phyloP scores from a whole-genome alignment of 371 early-diverging fungal genomes.

The Batkoa obscura region DNA sequence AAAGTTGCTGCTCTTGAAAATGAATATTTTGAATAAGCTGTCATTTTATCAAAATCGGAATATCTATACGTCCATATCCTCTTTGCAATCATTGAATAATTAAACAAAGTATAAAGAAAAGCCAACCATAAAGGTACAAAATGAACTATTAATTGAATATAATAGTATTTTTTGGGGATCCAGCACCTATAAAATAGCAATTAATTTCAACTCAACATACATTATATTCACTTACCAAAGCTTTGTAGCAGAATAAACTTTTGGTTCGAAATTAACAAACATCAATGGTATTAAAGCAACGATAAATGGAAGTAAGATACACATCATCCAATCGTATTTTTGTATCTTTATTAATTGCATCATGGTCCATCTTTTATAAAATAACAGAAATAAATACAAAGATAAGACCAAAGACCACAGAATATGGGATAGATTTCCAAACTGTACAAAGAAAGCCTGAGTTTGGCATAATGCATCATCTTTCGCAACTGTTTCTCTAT shows the following conservation, averaged over 20 bases:
- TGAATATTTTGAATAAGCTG: neutral
- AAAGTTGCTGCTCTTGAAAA: neutral
- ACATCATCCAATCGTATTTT: neutral
- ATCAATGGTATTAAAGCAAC: neutral
- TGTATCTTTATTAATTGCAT: neutral
- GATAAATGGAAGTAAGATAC: neutral
- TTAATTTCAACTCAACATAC: neutral
- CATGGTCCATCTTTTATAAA: neutral
- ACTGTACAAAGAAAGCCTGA: neutral
- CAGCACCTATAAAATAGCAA: neutral
- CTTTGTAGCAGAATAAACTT: neutral
- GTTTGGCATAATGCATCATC: neutral
- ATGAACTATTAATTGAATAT: neutral
- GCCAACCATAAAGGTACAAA: neutral
- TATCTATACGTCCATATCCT: neutral
- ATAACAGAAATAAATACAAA: neutral
- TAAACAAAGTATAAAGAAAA: neutral
- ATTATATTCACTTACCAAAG: neutral
- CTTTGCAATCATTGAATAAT: neutral
- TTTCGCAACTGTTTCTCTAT: neutral
- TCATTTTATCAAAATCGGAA: neutral
- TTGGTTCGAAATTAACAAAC: neutral
- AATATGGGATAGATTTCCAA: neutral
- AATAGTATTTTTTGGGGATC: neutral
- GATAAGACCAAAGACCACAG: neutral